These are phyloP conservation scores for Metschnikowia cubensis DNA, from an alignment of 805 yeast genomes.

Conservation along the genomic window DNA sequence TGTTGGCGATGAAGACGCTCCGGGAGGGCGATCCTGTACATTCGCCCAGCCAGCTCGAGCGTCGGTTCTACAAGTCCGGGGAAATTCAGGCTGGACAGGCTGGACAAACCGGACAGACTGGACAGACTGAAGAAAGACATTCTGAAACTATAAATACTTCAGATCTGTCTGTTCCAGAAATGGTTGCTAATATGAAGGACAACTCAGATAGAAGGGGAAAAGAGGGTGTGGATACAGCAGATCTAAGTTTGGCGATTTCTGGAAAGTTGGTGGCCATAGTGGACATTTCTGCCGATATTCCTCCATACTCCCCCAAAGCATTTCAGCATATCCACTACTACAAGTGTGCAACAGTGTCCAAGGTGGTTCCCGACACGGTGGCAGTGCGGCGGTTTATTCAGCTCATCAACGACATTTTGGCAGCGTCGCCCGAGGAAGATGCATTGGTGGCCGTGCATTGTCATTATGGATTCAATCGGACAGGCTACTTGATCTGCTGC, in stretches of 20 bases:
- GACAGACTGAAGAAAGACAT: too few relatives aligned
- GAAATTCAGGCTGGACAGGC: too few relatives aligned
- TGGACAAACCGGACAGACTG: too few relatives aligned
- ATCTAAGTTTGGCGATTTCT: neutral
- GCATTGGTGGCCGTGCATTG: slow-evolving; percentile 66
- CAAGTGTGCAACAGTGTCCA: slow-evolving; percentile 75
- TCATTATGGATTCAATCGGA: slow-evolving; percentile 77
- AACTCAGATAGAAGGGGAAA: too few relatives aligned
- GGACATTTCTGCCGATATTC: slow-evolving; percentile 66
- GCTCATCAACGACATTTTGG: slow-evolving; percentile 46
- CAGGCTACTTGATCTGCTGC: slow-evolving; percentile 70
- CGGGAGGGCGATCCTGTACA: slow-evolving; percentile 60
- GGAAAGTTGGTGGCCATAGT: slow-evolving; percentile 52
- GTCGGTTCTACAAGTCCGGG: slow-evolving; percentile 25
- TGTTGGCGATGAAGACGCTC: slow-evolving; percentile 72
- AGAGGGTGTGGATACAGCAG: too few relatives aligned
- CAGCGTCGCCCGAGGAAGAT: slow-evolving; percentile 14
- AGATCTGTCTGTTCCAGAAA: too few relatives aligned
- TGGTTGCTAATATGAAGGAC: too few relatives aligned
- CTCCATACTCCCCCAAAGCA: slow-evolving; percentile 63
- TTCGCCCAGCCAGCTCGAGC: slow-evolving; percentile 55
- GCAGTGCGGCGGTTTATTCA: slow-evolving; percentile 56
- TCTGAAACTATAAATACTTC: too few relatives aligned
- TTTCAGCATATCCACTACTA: slow-evolving; percentile 54
- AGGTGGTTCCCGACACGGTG: slow-evolving; percentile 63